phyloP scores from a whole-genome alignment of 1,139 yeast genomes.

The Taphrina populina region DNA sequence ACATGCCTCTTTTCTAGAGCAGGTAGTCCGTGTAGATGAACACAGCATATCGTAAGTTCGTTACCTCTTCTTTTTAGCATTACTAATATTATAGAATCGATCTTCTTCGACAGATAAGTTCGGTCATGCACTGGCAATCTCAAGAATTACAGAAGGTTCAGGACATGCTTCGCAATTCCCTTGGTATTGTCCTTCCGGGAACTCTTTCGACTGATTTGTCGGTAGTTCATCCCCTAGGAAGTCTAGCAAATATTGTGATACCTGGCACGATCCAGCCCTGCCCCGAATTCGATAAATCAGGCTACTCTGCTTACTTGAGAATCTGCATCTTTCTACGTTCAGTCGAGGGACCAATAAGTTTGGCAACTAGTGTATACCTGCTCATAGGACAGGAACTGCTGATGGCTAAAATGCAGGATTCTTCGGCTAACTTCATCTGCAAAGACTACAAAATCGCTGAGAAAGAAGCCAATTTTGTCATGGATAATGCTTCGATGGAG shows the following conservation, averaged over 20 bases:
- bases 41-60: conserved; percentile 3
- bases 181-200: neutral
- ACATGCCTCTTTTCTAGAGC: neutral
- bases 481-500: neutral
- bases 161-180: neutral
- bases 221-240: conserved; percentile 5
- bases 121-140: no score
- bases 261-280: neutral
- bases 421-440: neutral
- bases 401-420: neutral
- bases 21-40: neutral
- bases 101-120: no score
- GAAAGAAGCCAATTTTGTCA: neutral
- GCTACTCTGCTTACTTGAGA: neutral
- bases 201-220: neutral
- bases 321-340: neutral
- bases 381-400: conserved; percentile 1
- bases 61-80: no score
- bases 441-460: neutral
- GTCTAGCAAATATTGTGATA: neutral
- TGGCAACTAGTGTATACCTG: neutral
- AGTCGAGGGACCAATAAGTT: no score
- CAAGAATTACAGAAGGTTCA: neutral
- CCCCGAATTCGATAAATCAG: neutral
- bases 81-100: no score